Evolutionary conservation across 179 eudicot species (phyloP).

Genomic region (Patellifolia procumbens): DNA sequence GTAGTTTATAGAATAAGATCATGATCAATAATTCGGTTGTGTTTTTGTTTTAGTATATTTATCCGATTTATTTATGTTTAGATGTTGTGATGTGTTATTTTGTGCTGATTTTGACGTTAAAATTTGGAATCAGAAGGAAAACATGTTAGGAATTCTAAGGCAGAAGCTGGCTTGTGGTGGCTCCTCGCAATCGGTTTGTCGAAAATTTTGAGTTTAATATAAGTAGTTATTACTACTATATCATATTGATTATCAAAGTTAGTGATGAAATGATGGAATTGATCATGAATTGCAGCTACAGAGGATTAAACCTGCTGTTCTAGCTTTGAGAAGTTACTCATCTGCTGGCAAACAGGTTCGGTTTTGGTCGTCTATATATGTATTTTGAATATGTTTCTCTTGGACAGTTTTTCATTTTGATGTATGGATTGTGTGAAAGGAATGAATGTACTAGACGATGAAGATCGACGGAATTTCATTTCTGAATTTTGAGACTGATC

Average conservation of each 20-base stretch:
- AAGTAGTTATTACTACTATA: too few species aligned
- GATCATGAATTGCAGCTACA: constrained; percentile 20
- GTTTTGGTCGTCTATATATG: background rate
- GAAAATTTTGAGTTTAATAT: background rate
- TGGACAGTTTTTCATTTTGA: background rate
- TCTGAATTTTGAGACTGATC: background rate
- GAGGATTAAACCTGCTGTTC: constrained; percentile 22
- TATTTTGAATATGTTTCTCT: background rate
- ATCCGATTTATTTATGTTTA: background rate
- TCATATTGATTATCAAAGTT: background rate
- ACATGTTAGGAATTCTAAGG: constrained; percentile 34
- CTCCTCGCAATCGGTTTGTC: constrained; percentile 22
- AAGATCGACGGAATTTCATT: background rate
- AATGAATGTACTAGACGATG: background rate
- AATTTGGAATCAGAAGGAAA: background rate
- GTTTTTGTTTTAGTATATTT: background rate
- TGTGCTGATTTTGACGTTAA: background rate
- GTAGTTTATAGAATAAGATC: too few species aligned
- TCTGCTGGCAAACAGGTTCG: constrained; percentile 30
- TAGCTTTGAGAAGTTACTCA: constrained; percentile 25
- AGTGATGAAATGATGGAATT: constrained; percentile 2
- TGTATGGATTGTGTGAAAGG: background rate
- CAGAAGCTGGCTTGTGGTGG: constrained; percentile 29
- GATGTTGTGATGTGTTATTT: background rate
- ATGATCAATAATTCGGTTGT: too few species aligned